Percentiles rank a stretch among this genome's conserved stretches.
phyloP scores from a whole-genome alignment of 2,329 filamentous ascomycete species.

The Leptographium lundbergii region DNA sequence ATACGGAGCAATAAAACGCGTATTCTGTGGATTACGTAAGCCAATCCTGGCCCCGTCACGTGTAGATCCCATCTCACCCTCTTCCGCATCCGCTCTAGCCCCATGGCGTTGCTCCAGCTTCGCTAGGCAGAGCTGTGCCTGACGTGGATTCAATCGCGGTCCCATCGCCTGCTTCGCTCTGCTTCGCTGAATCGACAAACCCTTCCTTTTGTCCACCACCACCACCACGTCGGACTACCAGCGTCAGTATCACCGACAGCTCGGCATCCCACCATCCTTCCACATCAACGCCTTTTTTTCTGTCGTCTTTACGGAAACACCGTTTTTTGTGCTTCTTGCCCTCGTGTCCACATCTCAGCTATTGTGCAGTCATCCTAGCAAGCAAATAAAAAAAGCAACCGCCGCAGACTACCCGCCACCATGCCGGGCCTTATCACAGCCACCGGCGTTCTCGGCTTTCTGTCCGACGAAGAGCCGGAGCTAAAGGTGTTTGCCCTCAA shows the following conservation, averaged over 20 bases:
- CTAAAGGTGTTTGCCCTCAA: slow-evolving; percentile 91
- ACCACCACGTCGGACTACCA: too few species aligned
- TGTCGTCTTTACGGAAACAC: neutral
- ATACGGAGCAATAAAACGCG: too few species aligned
- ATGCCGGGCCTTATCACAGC: slow-evolving; percentile 95
- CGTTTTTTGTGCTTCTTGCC: neutral
- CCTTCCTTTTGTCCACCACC: too few species aligned
- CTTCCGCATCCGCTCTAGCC: neutral
- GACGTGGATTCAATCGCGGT: slow-evolving; percentile 6
- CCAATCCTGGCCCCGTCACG: neutral
- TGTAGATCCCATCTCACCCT: neutral
- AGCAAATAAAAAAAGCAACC: neutral
- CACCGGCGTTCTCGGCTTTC: slow-evolving; percentile 86
- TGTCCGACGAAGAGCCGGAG: slow-evolving; percentile 87
- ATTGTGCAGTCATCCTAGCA: neutral
- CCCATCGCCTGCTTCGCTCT: neutral
- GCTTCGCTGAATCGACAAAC: neutral
- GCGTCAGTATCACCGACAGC: too few species aligned
- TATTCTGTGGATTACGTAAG: too few species aligned
- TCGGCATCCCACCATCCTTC: neutral
- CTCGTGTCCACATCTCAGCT: neutral
- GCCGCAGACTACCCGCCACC: slow-evolving; percentile 12
- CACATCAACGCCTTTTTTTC: neutral
- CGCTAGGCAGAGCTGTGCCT: slow-evolving; percentile 25
- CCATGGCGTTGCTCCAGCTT: neutral